Conservation (phyloP, 495 filamentous ascomycete species). For the Penicillium cinerascens region DNA sequence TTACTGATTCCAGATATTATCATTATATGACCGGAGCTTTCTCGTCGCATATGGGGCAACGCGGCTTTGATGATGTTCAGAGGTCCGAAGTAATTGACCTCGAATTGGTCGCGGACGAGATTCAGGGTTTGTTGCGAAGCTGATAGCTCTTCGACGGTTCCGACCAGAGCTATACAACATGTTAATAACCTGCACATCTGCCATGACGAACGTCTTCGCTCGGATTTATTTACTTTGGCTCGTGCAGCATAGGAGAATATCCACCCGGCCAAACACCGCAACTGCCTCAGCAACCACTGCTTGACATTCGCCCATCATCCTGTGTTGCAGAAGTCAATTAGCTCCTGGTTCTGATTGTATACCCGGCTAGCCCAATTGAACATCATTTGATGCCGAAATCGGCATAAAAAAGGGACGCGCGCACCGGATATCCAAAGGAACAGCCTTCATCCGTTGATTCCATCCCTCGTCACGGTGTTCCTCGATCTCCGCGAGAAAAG, state of each 20-base stretch:
- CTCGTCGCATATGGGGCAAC: constrained; percentile 73
- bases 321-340: constrained; percentile 17
- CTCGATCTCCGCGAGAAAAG: constrained; percentile 66
- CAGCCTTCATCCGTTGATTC: constrained; percentile 40
- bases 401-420: constrained; percentile 5
- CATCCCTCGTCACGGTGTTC: constrained; percentile 50
- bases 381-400: neutral
- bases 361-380: neutral
- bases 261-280: constrained; percentile 76
- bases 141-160: constrained; percentile 86
- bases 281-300: constrained; percentile 84
- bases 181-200: neutral
- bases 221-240: constrained; percentile 67
- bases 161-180: constrained; percentile 65
- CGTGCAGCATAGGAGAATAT: constrained; percentile 84
- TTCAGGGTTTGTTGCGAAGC: constrained; percentile 68
- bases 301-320: constrained; percentile 58
- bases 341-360: neutral
- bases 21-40: constrained; percentile 82
- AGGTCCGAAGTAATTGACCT: constrained; percentile 89
- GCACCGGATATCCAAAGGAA: constrained; percentile 52
- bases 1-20: constrained; percentile 80
- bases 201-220: neutral
- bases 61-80: constrained; percentile 93
- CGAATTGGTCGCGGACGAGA: constrained; percentile 85